phyloP scores from a whole-genome alignment of 305 asterid species.

The Solanum hybrid region DNA sequence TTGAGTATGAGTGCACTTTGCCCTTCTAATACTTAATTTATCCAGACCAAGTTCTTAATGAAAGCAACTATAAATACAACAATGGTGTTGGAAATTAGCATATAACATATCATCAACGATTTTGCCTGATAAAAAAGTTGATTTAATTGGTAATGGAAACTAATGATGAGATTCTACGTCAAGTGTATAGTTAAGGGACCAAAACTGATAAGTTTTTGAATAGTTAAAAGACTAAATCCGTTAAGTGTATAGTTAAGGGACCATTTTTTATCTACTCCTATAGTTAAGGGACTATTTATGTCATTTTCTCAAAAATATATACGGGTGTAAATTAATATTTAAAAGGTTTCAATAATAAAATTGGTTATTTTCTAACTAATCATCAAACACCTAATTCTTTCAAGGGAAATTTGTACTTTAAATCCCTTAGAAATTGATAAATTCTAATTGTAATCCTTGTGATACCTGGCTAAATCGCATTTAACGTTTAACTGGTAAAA shows the following conservation, averaged over 20 bases:
- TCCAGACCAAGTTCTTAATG: neutral
- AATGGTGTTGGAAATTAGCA: neutral
- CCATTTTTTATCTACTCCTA: too few relatives aligned
- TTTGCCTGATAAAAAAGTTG: neutral
- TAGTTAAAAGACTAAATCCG: too few relatives aligned
- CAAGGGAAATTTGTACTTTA: neutral
- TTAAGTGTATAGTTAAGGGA: too few relatives aligned
- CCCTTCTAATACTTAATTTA: neutral
- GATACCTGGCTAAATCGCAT: neutral
- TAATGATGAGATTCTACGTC: neutral
- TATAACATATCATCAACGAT: neutral
- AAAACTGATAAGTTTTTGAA: too few relatives aligned
- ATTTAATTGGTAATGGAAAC: neutral
- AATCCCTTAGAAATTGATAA: neutral
- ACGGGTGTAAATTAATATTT: neutral
- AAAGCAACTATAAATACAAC: neutral
- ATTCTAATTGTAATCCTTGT: neutral
- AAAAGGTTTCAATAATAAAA: neutral
- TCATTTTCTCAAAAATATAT: too few relatives aligned
- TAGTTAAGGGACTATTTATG: too few relatives aligned
- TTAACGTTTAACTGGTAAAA: neutral
- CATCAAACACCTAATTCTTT: neutral
- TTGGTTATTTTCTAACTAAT: neutral
- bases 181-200: too few relatives aligned
- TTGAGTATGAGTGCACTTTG: neutral